Base-by-base conservation (phyloP, 176 grass and related monocot species). In the Oropetium thomaeum region DNA sequence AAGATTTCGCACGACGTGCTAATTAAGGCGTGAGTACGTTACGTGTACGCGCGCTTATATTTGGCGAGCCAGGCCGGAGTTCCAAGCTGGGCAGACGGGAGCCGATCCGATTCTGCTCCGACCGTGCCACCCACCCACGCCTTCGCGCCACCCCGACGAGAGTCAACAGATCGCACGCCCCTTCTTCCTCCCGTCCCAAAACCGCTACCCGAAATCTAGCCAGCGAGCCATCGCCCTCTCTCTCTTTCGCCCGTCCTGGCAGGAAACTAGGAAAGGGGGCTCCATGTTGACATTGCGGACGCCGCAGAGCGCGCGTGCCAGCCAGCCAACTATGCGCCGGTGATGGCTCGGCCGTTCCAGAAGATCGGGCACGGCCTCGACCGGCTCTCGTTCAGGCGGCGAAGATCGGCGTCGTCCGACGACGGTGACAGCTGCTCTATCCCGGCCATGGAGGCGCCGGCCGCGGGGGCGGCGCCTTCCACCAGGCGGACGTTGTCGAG, bases 301-400 rank as follows among this genome's bases (percentile, higher is more conserved):
- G 81, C 64, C 3, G 53, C 39, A 37, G 65, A 7, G 54, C 16
- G 40, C 43, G 39, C 74, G 23, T 31, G 58, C 44, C 14, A 11
- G 28, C 28, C 55, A 37, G 86, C 76, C 65, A n/a, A n/a, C n/a
- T n/a, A 84, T 81, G 82, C 67, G 65, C 53, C 28, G n/a, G 61
- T 79, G 85, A 85, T 90, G 87, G 75, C 75, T 59, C 69, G 70
- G 58, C 77, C 71, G 73, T 84, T 87, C 70, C 83, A 82, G 45
- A 77, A 78, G 80, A 82, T 79, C 65, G 81, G 81, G 79, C 84
- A 90, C 72, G 82, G 73, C 29, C 69, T 82, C 69, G 72, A 87
- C 22, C 90, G 84, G 88, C 85, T 90, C 49, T 79, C 75, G 17
- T 68, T 80, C 45, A 74, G 74, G 45, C 69, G 71, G 40, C 63